phyloP scores from a whole-genome alignment of 441 rosid genomes.

The Bocquillonia castaneifolia region DNA sequence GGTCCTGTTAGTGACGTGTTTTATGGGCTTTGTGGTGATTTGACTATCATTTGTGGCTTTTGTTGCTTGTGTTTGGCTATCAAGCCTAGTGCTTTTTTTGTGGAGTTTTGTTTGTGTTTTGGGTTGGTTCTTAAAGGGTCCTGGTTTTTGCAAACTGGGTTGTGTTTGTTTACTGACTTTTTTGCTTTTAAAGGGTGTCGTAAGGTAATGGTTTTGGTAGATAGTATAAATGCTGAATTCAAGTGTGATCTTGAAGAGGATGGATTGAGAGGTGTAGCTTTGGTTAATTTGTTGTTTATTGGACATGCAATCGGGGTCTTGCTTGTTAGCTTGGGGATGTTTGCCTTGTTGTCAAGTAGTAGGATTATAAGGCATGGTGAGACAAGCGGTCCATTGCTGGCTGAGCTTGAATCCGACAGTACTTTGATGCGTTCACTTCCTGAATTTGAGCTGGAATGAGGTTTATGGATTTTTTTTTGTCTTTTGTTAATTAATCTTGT shows the following conservation, averaged over 20 bases:
- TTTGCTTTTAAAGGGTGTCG: slow-evolving; percentile 47
- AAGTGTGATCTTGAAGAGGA: slow-evolving; percentile 54
- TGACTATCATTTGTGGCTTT: slow-evolving; percentile 44
- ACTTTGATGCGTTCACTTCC: slow-evolving; percentile 22
- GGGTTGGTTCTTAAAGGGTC: slow-evolving; percentile 52
- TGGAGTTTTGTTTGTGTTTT: slow-evolving; percentile 43
- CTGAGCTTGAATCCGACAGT: slow-evolving; percentile 40
- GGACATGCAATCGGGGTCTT: slow-evolving; percentile 42
- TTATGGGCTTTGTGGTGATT: slow-evolving; percentile 36
- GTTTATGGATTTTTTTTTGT: slow-evolving; percentile 14
- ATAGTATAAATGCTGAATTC: slow-evolving; percentile 32
- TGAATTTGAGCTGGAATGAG: slow-evolving; percentile 48
- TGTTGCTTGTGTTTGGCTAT: slow-evolving; percentile 49
- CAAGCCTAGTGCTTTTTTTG: slow-evolving; percentile 44
- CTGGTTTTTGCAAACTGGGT: slow-evolving; percentile 53
- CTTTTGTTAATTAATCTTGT: neutral
- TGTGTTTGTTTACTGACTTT: slow-evolving; percentile 41
- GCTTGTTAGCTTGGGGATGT: slow-evolving; percentile 31
- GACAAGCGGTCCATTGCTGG: slow-evolving; percentile 47
- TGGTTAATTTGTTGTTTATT: slow-evolving; percentile 49
- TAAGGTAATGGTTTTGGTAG: slow-evolving; percentile 25
- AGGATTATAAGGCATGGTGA: slow-evolving; percentile 39
- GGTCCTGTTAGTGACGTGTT: slow-evolving; percentile 35
- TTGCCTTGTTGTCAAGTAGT: slow-evolving; percentile 37
- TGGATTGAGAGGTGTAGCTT: slow-evolving; percentile 47